phyloP scores from a whole-genome alignment of 2,329 filamentous ascomycete genomes.

The Monilinia aucupariae region DNA sequence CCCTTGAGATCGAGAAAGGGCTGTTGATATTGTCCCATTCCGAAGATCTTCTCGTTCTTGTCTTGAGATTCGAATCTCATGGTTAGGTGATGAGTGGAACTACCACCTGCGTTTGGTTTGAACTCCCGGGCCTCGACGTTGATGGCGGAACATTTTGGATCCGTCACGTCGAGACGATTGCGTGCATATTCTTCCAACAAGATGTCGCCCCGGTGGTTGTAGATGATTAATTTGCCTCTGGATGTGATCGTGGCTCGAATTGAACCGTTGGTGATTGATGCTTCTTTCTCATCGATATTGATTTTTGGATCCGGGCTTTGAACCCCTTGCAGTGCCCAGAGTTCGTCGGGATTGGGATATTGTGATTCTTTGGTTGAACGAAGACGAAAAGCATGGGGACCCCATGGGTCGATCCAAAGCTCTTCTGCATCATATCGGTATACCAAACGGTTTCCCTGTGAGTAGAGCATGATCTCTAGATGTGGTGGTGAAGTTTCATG shows the following conservation, averaged over 20 bases:
- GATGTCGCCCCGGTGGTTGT: slow-evolving; percentile 39
- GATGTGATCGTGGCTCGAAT: slow-evolving; percentile 44
- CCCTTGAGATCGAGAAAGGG: slow-evolving; percentile 59
- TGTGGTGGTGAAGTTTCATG: not conserved
- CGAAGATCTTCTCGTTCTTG: slow-evolving; percentile 55
- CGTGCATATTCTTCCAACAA: slow-evolving; percentile 48
- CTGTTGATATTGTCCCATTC: slow-evolving; percentile 66
- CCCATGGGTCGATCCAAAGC: slow-evolving; percentile 47
- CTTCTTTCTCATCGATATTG: slow-evolving; percentile 21
- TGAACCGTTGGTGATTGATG: slow-evolving; percentile 43
- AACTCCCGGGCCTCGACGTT: slow-evolving; percentile 48
- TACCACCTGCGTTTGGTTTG: slow-evolving; percentile 42
- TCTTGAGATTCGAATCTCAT: slow-evolving; percentile 52
- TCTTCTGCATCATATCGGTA: slow-evolving; percentile 41
- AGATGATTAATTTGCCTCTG: slow-evolving; percentile 45
- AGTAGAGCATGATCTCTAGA: slow-evolving; percentile 24
- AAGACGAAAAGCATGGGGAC: slow-evolving; percentile 43
- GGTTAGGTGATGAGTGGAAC: slow-evolving; percentile 48
- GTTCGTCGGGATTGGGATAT: slow-evolving; percentile 37
- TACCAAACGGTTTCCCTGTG: slow-evolving; percentile 29
- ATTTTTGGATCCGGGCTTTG: not conserved
- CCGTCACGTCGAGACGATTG: slow-evolving; percentile 42
- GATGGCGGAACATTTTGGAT: slow-evolving; percentile 48
- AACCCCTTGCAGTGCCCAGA: slow-evolving; percentile 38
- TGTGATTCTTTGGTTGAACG: slow-evolving; percentile 40